Evolutionary conservation across 1,284 basidiomycete genomes (phyloP), one percentile per base, ranked within the genome.

Genomic region (Tilletia walkeri): DNA sequence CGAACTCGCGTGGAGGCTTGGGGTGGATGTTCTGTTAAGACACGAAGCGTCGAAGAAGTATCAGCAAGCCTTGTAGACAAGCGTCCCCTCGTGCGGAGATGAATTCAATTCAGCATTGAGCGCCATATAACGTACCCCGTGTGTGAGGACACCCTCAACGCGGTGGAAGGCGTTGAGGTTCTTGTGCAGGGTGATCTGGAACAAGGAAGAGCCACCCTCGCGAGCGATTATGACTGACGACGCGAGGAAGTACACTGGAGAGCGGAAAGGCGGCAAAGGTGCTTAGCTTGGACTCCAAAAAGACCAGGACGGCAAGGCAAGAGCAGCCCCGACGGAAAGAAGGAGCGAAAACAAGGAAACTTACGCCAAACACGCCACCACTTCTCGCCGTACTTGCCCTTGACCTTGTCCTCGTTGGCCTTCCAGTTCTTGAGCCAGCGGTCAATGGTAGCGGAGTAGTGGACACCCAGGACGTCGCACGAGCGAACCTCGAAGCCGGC

Each of bases 401-500:
- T 79, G 67, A 97, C 90, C 85, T 92, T 91, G 61, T 93, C 93
- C 87, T 92, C 91, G 82, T 86, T 85, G 18, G 71, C 63, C 67
- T 81, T 77, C 85, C 85, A 86, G 75, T 82, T 83, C 76, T 82
- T 74, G 30, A 79, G 75, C 82, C 82, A 83, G 70, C 84, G 79
- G 67, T 90, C 91, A 83, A 99, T 88, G 2, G 95, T 98, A 1
- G 95, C 95, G 38, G 92, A 93, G 87, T 99, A 97, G 79, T 86
- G 85, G 5, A 85, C 84, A 65, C 85, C 85, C 50, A 98, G 90
- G 63, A 99, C 95, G 78, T 99, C 96, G 77, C 95, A 87, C 77
- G 91, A 92, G 87, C 96, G 97, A 76, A 99, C 90, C 85, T 99
- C 96, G 80, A 98, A 99, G 71, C 95, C 95, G 74, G 92, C 94